Base-by-base conservation (phyloP, 1,284 basidiomycete species). In the Tranzscheliella williamsii region DNA sequence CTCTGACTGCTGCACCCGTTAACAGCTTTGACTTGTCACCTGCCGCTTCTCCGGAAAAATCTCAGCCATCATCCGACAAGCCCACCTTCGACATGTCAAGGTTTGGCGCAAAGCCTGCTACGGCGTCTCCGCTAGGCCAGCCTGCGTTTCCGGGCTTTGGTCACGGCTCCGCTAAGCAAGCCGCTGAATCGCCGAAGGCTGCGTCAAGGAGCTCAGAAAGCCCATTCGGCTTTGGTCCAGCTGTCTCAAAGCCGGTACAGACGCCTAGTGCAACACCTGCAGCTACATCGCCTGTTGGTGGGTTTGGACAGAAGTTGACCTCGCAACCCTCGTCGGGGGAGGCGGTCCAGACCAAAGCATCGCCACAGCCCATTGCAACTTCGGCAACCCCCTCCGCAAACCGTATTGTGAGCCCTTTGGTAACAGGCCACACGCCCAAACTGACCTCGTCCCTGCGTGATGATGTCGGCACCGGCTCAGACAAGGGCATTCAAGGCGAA, bases 401-500 rank as follows among this genome's bases (percentile, higher is more conserved):
- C 12, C 38, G 51, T 36, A 34, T 40, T 5, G 37, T 18, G 11
- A 54, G 50, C 11, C 53, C 48, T 8, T 26, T 54, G 9, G 36
- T 45, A 15, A 29, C 42, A 4, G 56, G 45, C 11, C 47, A 39
- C 4, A 46, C 54, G 16, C 58, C 60, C 12, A 53, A 62, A 32
- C 30, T 55, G 15, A 54, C 54, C 4, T 34, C 53, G 1, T 29
- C 53, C 5, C 24, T 42, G 26, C 18, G 44, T 36, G 63, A 63
- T 20, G 12, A 26, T 18, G 33, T 47, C 1, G 38, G 34, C 30
- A 37, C 21, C 17, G 52, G 79, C 47, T 27, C 37, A 35, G 64
- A 79, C 64, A 64, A 55, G 36, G 62, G 66, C 17, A 52, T 78
- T 48, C 56, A 70, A 27, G 58, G 65, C 30, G 61, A 72, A 37